A percentile compares a stretch with the other conserved stretches of the same genome.
Evolutionary conservation across 306 rosid species (phyloP).

Genomic region (Sechiopsis laciniata): DNA sequence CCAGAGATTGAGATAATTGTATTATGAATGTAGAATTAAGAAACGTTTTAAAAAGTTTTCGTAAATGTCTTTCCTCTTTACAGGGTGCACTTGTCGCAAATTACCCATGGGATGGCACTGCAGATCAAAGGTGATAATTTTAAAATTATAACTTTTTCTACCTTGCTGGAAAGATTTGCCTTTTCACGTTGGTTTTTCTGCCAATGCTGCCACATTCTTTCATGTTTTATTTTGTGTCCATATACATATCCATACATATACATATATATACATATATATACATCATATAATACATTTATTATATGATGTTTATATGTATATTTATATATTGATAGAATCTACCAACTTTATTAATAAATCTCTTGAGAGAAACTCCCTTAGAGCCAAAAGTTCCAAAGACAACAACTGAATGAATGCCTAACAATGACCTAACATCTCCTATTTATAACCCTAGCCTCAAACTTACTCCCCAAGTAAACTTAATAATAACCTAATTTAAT

Average conservation of each 20-base stretch:
- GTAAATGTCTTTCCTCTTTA: conserved; percentile 12
- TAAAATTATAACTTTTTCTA: background rate
- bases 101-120: conserved; percentile 95
- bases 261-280: too few relatives aligned
- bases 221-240: conserved; percentile 11
- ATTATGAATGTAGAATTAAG: background rate
- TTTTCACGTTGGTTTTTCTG: background rate
- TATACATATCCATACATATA: background rate
- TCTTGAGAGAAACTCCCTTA: too few relatives aligned
- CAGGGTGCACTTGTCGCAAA: conserved; percentile 98
- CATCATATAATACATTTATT: too few relatives aligned
- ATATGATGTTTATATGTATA: too few relatives aligned
- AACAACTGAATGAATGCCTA: too few relatives aligned
- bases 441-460: too few relatives aligned
- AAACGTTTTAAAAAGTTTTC: background rate
- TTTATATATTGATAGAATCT: too few relatives aligned
- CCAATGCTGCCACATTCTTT: conserved; percentile 5
- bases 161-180: background rate
- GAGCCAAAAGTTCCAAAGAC: too few relatives aligned
- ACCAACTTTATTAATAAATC: too few relatives aligned
- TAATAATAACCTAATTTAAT: too few relatives aligned
- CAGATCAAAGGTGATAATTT: conserved; percentile 57
- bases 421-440: too few relatives aligned
- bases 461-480: too few relatives aligned
- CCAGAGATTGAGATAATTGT: background rate